Evolutionary conservation across 2,329 filamentous ascomycete species (phyloP).

Genomic region (Fusarium abutilonis): DNA sequence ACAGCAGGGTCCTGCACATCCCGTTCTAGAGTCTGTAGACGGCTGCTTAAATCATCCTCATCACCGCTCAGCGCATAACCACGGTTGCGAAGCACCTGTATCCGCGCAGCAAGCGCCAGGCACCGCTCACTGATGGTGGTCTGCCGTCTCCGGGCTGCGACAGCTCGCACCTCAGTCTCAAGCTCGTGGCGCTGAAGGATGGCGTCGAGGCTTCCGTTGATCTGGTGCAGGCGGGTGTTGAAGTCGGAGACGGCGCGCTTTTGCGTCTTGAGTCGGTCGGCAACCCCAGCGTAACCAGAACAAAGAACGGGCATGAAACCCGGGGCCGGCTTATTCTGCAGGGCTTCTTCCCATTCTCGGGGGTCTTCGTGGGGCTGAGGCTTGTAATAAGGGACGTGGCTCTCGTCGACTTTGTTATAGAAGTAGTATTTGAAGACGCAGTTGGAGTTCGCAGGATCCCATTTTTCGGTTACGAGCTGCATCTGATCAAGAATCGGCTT

Average conservation of each 20-base stretch:
- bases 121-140: slow-evolving; percentile 77
- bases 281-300: slow-evolving; percentile 76
- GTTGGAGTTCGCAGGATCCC: slow-evolving; percentile 73
- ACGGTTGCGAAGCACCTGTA: slow-evolving; percentile 81
- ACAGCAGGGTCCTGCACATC: slow-evolving; percentile 78
- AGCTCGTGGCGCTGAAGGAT: slow-evolving; percentile 82
- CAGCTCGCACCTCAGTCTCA: slow-evolving; percentile 76
- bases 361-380: slow-evolving; percentile 76
- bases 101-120: slow-evolving; percentile 78
- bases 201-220: slow-evolving; percentile 77
- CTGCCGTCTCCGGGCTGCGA: slow-evolving; percentile 78
- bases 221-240: slow-evolving; percentile 78
- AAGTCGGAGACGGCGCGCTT: slow-evolving; percentile 74
- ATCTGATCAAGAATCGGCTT: slow-evolving; percentile 82
- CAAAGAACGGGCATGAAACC: slow-evolving; percentile 81
- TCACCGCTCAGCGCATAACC: slow-evolving; percentile 83
- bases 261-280: slow-evolving; percentile 77
- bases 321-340: slow-evolving; percentile 79
- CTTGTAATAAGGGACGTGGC: slow-evolving; percentile 79
- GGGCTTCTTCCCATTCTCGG: slow-evolving; percentile 84
- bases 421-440: slow-evolving; percentile 86
- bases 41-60: slow-evolving; percentile 80
- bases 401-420: slow-evolving; percentile 84
- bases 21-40: slow-evolving; percentile 74
- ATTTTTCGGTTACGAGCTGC: slow-evolving; percentile 74